Evolutionary conservation across 2,329 filamentous ascomycete species (phyloP).

Genomic region (Simplicillium aogashimaense): DNA sequence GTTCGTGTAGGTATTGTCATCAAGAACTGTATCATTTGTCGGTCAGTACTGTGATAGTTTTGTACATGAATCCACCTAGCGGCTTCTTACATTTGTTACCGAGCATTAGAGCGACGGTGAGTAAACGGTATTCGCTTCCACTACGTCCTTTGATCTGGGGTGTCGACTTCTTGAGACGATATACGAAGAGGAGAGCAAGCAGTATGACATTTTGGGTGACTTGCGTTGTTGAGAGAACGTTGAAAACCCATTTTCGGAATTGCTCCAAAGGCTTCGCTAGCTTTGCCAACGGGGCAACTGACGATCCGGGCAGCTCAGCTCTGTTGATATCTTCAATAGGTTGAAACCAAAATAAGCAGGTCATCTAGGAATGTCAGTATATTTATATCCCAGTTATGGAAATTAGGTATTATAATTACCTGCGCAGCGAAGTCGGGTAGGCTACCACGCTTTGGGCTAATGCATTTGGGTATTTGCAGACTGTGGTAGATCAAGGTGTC

Average conservation of each 20-base stretch:
- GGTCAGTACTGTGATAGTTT: conserved; percentile 12
- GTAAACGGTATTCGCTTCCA: conserved; percentile 84
- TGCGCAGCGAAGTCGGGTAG: conserved; percentile 76
- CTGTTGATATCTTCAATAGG: conserved; percentile 67
- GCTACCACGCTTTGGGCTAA: conserved; percentile 66
- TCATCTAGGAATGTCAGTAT: conserved; percentile 53
- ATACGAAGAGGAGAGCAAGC: conserved; percentile 83
- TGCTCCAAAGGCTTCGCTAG: conserved; percentile 69
- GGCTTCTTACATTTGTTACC: conserved; percentile 74
- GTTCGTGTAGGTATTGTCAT: conserved; percentile 99
- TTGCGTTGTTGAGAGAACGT: conserved; percentile 85
- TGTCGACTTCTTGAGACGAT: conserved; percentile 83
- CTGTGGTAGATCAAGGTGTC: conserved; percentile 44
- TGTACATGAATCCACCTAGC: conserved; percentile 17
- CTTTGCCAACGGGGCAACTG: conserved; percentile 46
- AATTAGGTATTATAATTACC: conserved; percentile 33
- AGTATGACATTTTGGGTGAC: conserved; percentile 94
- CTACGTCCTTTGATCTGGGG: conserved; percentile 81
- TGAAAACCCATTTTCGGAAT: conserved; percentile 90
- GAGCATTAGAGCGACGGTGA: conserved; percentile 94
- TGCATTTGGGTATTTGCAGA: conserved; percentile 64
- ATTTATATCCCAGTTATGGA: neutral
- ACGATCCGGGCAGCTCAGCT: conserved; percentile 51
- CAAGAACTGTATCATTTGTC: conserved; percentile 52
- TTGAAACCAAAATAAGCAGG: conserved; percentile 97